Percentiles rank a stretch among this genome's conserved stretches.
Conservation (phyloP, 768 basidiomycete genomes). For the Imleria badia region DNA sequence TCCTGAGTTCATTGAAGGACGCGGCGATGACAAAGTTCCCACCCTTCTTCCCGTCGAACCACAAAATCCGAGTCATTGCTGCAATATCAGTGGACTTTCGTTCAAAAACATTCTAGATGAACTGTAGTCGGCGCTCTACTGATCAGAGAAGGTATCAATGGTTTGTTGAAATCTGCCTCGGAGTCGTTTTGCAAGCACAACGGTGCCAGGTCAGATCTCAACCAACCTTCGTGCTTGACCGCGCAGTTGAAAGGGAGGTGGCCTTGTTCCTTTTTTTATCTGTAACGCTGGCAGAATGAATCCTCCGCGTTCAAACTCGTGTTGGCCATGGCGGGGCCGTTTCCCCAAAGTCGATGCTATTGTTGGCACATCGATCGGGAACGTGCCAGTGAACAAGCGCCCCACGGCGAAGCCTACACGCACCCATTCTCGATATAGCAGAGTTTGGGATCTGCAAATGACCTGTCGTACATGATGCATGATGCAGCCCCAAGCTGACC, state of each 20-base stretch:
- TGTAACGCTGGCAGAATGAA: not conserved
- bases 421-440: not conserved
- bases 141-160: no score
- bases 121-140: no score
- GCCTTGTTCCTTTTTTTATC: not conserved
- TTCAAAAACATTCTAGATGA: no score
- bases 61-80: no score
- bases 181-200: no score
- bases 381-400: not conserved
- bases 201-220: no score
- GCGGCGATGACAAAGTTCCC: no score
- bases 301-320: constrained; percentile 1
- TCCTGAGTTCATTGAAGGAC: no score
- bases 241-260: not conserved
- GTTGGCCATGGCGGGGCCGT: not conserved
- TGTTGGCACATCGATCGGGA: not conserved
- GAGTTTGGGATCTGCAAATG: not conserved
- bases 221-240: no score
- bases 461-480: not conserved
- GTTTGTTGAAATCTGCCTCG: no score
- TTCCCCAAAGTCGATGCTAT: not conserved
- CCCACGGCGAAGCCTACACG: not conserved
- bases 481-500: not conserved
- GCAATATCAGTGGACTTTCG: no score
- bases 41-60: no score